phyloP scores from a whole-genome alignment of 2,329 filamentous ascomycete species.

The Phaeoacremonium minimum region DNA sequence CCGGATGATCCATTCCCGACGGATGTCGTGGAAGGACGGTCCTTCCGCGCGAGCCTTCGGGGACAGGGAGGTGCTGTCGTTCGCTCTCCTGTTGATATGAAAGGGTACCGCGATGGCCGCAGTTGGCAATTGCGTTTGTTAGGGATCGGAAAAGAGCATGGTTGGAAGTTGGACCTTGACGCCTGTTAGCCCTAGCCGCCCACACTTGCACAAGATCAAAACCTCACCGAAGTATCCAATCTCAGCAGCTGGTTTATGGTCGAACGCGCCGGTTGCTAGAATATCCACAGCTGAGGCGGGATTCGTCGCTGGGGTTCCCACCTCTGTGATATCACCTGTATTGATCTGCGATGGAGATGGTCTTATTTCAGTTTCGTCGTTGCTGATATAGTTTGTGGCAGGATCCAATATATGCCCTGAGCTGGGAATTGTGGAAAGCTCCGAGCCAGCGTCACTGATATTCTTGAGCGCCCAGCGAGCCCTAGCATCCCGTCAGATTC shows the following conservation, averaged over 20 bases:
- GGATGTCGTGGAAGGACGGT: not conserved
- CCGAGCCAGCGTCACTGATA: conserved; percentile 15
- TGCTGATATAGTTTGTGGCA: too few relatives aligned
- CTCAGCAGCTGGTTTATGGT: conserved; percentile 16
- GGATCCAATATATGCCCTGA: not conserved
- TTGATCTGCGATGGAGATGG: not conserved
- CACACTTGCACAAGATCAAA: not conserved
- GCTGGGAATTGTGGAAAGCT: conserved; percentile 6
- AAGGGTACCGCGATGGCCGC: conserved; percentile 10
- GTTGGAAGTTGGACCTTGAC: conserved; percentile 21
- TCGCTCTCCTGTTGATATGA: not conserved
- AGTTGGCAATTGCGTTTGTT: conserved; percentile 17
- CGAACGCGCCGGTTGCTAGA: conserved; percentile 20
- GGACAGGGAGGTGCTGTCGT: not conserved
- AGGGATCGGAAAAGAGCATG: conserved; percentile 22
- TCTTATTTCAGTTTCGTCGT: conserved; percentile 1
- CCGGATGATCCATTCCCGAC: not conserved
- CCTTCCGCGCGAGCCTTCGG: not conserved
- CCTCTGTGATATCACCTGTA: not conserved
- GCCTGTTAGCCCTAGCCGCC: not conserved
- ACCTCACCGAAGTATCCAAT: conserved; percentile 16
- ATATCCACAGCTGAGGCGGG: conserved; percentile 19
- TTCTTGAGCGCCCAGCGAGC: conserved; percentile 5
- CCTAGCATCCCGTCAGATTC: not conserved
- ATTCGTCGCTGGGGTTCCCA: conserved; percentile 7